Base-by-base conservation (phyloP, 1,139 yeast species). In the Yamadazyma dendronema region DNA sequence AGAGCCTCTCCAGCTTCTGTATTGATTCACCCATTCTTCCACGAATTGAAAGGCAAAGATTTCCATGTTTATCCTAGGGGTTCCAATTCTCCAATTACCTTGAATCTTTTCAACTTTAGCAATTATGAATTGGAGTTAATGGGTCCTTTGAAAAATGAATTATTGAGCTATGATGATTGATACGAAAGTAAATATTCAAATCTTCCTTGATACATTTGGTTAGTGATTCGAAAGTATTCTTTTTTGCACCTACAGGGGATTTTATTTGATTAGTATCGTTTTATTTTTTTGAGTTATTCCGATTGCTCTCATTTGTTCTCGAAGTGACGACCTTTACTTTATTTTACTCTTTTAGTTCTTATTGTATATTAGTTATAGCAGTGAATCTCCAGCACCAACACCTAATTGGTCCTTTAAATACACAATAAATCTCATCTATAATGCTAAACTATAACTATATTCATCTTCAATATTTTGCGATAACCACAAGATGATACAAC, bases 381-480 rank as follows among this genome's bases (percentile, higher is more conserved):
- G 22, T 19, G 9, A 19, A 19, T 19, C 9, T 19, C 9, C 22
- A 9, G 22, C 22, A 6, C 9, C 22, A 19, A 19, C 9, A 19
- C 6, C 9, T 19, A 19, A 19, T 19, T 19, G 22, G 22, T 19
- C 22, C 9, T 19, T 19, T 19, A 6, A 19, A 19, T 19, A 19
- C 6, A 19, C 22, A 19, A 19, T 19, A 4, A 26, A 26, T 26
- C 16, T 13, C 7, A 26, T 26, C 17, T 65, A 88, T 49, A 90
- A 70, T 34, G 95, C 90, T 56, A 89, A 75, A 35, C 95, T 84
- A 59, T 92, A 90, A 47, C 95, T 85, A 62, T 89, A 90, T 62
- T 90, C 97, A 56, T 90, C 97, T 59, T 92, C 97, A 43, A 89
- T 81, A 57, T 89, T 90, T 60, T 90, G 97, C 12, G 96, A 88